Percentiles rank a stretch among this genome's conserved stretches.
Evolutionary conservation across 2,329 filamentous ascomycete species (phyloP).

Genomic region (Blumeria hordei): DNA sequence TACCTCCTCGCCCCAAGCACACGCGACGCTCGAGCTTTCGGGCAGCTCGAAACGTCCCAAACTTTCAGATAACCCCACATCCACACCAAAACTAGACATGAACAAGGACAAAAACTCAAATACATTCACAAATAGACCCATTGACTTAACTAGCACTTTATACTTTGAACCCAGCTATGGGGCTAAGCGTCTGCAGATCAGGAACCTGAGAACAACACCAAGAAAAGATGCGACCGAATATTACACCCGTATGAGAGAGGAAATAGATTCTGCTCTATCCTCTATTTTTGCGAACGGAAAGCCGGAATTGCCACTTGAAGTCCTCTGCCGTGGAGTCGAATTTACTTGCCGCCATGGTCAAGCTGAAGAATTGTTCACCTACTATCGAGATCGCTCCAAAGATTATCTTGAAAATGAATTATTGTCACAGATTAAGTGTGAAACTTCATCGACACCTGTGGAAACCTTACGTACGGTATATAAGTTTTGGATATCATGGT

Average conservation of each 20-base stretch:
- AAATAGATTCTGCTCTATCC: slow-evolving; percentile 48
- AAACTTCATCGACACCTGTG: slow-evolving; percentile 28
- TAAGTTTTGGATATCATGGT: slow-evolving; percentile 53
- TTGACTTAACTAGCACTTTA: slow-evolving; percentile 11
- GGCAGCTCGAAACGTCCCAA: too few relatives aligned
- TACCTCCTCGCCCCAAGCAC: too few relatives aligned
- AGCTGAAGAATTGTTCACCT: slow-evolving; percentile 40
- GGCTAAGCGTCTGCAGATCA: slow-evolving; percentile 73
- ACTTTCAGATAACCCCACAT: too few relatives aligned
- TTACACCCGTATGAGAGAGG: slow-evolving; percentile 48
- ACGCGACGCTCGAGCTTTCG: too few relatives aligned
- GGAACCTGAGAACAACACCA: slow-evolving; percentile 52
- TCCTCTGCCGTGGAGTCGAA: slow-evolving; percentile 75
- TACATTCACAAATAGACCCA: slow-evolving; percentile 3
- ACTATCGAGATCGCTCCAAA: slow-evolving; percentile 41
- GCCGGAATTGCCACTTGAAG: slow-evolving; percentile 55
- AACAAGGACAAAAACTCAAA: too few relatives aligned
- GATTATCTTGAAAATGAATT: slow-evolving; percentile 40
- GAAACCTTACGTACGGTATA: slow-evolving; percentile 34
- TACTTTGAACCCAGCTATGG: slow-evolving; percentile 49
- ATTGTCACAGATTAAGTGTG: slow-evolving; percentile 26
- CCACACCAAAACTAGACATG: too few relatives aligned
- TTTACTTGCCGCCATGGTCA: slow-evolving; percentile 65
- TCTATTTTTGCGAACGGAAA: slow-evolving; percentile 44
- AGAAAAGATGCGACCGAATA: slow-evolving; percentile 45